Evolutionary conservation across 495 filamentous ascomycete species (phyloP).

Genomic region (Daldinia vernicosa): DNA sequence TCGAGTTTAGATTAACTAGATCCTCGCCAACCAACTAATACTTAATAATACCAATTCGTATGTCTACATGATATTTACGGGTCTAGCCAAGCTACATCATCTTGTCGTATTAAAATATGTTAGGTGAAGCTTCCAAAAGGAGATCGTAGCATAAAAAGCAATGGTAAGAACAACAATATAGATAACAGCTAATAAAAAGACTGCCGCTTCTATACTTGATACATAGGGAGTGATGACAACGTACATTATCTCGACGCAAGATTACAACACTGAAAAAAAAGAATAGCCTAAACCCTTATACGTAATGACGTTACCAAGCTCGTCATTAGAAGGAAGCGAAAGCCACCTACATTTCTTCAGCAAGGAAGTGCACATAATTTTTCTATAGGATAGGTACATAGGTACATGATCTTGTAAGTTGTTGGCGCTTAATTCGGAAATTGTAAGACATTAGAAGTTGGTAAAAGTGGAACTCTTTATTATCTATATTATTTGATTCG

Average conservation of each 20-base stretch:
- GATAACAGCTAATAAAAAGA: not conserved
- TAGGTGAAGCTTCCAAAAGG: not conserved
- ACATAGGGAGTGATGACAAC: not conserved
- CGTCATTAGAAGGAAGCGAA: not conserved
- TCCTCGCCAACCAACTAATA: not conserved
- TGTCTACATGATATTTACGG: not conserved
- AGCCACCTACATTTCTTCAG: not conserved
- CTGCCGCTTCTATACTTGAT: constrained; percentile 1
- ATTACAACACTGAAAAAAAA: not conserved
- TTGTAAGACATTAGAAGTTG: constrained; percentile 11
- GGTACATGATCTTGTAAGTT: constrained; percentile 5
- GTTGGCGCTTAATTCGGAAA: constrained; percentile 19
- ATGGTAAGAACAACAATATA: not conserved
- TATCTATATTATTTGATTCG: constrained; percentile 30
- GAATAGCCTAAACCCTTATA: not conserved
- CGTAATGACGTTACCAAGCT: not conserved
- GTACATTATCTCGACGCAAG: not conserved
- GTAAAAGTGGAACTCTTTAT: not conserved
- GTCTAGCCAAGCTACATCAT: not conserved
- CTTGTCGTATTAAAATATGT: not conserved
- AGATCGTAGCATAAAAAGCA: not conserved
- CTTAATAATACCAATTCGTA: not conserved
- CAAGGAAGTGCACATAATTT: not conserved
- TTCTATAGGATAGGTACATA: constrained; percentile 8
- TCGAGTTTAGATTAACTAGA: not conserved